Evolutionary conservation across 2,329 filamentous ascomycete species (phyloP).

Genomic region (Eutypella sp.): DNA sequence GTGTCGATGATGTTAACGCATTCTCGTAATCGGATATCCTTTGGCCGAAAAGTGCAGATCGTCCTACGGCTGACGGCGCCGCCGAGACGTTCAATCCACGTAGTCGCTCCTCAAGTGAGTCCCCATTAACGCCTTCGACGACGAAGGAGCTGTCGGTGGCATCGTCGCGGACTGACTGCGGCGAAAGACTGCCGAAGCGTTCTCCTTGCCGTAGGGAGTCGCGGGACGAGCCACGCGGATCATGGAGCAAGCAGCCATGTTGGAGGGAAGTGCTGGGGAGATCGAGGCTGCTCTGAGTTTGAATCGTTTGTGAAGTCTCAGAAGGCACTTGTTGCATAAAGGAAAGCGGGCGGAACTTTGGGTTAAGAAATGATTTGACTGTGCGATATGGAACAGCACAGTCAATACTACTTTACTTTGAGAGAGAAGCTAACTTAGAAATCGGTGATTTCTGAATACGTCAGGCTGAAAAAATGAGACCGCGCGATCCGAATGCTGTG

Average conservation of each 20-base stretch:
- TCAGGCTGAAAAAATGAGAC: too few relatives aligned
- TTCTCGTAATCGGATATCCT: constrained; percentile 59
- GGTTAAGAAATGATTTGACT: constrained; percentile 35
- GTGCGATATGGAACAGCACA: constrained; percentile 50
- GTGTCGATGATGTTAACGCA: constrained; percentile 43
- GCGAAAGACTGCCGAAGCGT: constrained; percentile 31
- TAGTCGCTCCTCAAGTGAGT: constrained; percentile 45
- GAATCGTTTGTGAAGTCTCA: constrained; percentile 26
- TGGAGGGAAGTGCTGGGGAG: constrained; percentile 36
- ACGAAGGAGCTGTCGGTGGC: constrained; percentile 18
- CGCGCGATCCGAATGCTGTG: background rate
- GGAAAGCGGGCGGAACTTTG: constrained; percentile 36
- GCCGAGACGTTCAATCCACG: constrained; percentile 45
- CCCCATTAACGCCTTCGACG: constrained; percentile 32
- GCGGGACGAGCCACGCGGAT: constrained; percentile 33
- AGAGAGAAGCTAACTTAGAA: too few relatives aligned
- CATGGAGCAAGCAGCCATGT: constrained; percentile 50
- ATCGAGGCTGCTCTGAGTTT: constrained; percentile 27
- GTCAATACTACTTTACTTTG: too few relatives aligned
- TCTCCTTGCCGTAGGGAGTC: constrained; percentile 24
- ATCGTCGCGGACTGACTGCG: constrained; percentile 27
- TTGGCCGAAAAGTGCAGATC: constrained; percentile 38
- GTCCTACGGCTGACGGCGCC: constrained; percentile 19
- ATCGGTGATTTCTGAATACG: too few relatives aligned
- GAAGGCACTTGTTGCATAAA: constrained; percentile 61